Conservation (phyloP, 2,329 filamentous ascomycete species). For the Xylaria sp. region DNA sequence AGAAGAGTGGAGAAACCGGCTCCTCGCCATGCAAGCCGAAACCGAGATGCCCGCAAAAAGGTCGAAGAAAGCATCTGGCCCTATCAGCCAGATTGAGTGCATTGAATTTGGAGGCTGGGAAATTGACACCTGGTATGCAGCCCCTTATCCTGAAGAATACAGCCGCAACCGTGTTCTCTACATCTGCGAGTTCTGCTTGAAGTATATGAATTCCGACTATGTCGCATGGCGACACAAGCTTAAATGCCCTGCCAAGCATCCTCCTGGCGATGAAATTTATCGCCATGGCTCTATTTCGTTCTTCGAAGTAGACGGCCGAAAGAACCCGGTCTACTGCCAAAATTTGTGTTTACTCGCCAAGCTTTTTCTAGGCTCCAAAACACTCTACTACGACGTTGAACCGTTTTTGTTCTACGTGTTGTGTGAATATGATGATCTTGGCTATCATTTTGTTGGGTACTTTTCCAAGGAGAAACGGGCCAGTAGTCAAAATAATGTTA, state of each 20-base stretch:
- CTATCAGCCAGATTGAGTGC: constrained; percentile 96
- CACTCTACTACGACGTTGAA: constrained; percentile 96
- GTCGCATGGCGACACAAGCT: constrained; percentile 98
- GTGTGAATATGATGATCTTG: constrained; percentile 89
- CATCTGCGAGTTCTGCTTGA: constrained; percentile 98
- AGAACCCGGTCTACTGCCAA: constrained; percentile 98
- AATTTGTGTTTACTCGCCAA: constrained; percentile 97
- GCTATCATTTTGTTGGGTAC: constrained; percentile 98
- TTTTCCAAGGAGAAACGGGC: constrained; percentile 98
- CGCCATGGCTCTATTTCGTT: constrained; percentile 90
- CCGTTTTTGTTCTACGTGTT: constrained; percentile 98
- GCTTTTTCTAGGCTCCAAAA: constrained; percentile 98
- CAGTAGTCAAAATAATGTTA: constrained; percentile 96
- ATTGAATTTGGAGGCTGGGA: constrained; percentile 98
- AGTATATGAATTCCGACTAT: constrained; percentile 99
- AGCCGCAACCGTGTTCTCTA: constrained; percentile 96
- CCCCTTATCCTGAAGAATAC: constrained; percentile 98
- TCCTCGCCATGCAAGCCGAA: constrained; percentile 69
- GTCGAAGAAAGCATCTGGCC: constrained; percentile 80
- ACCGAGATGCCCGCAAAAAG: constrained; percentile 71
- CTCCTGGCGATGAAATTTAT: constrained; percentile 97
- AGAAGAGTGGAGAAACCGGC: constrained; percentile 84
- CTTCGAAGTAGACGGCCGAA: constrained; percentile 96
- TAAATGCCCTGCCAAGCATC: constrained; percentile 96
- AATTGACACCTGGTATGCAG: constrained; percentile 99